Evolutionary conservation across 345 rosid genomes (phyloP).

Genomic region (Pugionium cornutum): DNA sequence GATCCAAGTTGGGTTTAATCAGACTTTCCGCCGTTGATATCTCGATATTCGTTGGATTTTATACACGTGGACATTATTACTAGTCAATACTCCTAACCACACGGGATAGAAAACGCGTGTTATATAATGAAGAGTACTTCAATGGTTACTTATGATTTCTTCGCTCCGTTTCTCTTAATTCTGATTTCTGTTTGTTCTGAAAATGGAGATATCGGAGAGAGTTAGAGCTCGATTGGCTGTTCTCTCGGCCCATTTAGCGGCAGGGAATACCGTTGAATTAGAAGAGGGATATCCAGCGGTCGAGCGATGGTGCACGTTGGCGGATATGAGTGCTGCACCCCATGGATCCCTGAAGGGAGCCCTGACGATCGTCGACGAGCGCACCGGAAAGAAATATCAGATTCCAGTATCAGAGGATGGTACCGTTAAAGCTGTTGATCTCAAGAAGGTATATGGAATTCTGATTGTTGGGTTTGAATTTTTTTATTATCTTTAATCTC

Average conservation of each 20-base stretch:
- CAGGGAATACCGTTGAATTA: constrained; percentile 12
- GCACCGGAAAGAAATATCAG: constrained; percentile 67
- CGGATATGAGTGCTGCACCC: constrained; percentile 45
- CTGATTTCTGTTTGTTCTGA: neutral
- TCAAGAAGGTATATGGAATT: constrained; percentile 61
- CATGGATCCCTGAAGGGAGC: constrained; percentile 56
- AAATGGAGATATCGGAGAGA: constrained; percentile 38
- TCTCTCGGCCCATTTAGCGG: constrained; percentile 59
- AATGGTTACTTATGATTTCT: neutral
- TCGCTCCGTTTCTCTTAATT: constrained; percentile 27
- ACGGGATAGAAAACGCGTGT: constrained; percentile 1
- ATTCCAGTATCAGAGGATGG: constrained; percentile 63
- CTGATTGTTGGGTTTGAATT: neutral
- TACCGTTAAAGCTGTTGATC: constrained; percentile 75
- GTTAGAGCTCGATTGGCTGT: constrained; percentile 68
- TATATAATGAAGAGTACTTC: neutral
- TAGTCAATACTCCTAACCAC: neutral
- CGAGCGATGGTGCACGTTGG: constrained; percentile 55
- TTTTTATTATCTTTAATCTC: neutral
- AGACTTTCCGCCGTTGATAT: neutral
- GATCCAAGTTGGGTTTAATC: neutral
- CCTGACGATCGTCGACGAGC: constrained; percentile 70
- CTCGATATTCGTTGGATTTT: neutral
- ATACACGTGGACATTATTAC: neutral
- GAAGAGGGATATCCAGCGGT: constrained; percentile 34